Conservation (phyloP, 768 basidiomycete genomes). For the Dacryopinax spathularia region DNA sequence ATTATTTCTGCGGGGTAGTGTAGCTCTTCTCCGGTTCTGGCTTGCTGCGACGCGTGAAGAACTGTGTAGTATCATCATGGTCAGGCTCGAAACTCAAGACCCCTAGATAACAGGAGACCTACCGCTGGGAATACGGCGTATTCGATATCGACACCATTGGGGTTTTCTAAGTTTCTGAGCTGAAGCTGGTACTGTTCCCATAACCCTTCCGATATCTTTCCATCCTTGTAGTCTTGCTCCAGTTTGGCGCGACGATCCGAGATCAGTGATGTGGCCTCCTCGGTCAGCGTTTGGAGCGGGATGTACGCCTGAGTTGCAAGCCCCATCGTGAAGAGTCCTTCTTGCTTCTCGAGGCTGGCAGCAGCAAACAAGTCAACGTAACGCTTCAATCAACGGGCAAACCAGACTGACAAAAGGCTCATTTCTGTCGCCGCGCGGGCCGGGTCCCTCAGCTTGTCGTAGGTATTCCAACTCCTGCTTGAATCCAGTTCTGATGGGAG, state of each 20-base stretch:
- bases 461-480: constrained; percentile 12
- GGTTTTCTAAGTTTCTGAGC: constrained; percentile 21
- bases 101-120: constrained; percentile 16
- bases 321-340: constrained; percentile 11
- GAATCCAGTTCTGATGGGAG: neutral
- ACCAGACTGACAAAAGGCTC: constrained; percentile 24
- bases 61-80: neutral
- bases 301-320: constrained; percentile 23
- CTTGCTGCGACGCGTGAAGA: constrained; percentile 15
- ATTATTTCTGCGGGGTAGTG: too few species aligned
- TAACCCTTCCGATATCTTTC: constrained; percentile 21
- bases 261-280: neutral
- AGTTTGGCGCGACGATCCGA: neutral
- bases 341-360: neutral
- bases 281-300: constrained; percentile 12
- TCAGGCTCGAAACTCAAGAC: neutral
- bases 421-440: constrained; percentile 20
- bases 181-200: constrained; percentile 31
- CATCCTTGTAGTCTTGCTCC: neutral
- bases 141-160: constrained; percentile 1
- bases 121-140: neutral
- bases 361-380: constrained; percentile 7
- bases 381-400: constrained; percentile 8
- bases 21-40: constrained; percentile 33
- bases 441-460: constrained; percentile 23